Base-by-base conservation (phyloP, 129 eudicot species). In the Saposhnikovia divaricata region DNA sequence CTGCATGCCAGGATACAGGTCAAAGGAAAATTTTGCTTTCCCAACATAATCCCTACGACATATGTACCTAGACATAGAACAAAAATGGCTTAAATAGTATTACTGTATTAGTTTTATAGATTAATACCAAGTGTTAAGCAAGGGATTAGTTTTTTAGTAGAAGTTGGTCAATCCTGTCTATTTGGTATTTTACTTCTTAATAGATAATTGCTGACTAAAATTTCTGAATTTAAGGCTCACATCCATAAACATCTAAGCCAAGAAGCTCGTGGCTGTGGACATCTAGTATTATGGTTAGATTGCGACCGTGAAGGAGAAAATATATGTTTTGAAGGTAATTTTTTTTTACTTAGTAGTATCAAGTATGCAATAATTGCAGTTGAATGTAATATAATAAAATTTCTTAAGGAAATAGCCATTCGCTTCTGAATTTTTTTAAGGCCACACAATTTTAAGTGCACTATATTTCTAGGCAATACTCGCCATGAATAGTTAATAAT, bases 271-370 rank as follows among this genome's bases (percentile, higher is more conserved):
- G 92, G 95, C 63, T 93, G 96, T 83, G 87, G 83, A 70, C 85
- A 93, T 85, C 71, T 93, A 78, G 96, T 93, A 73, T 77, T 93
- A 74, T 93, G 98, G 98, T 81, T 93, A 87, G 98, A 93, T 80
- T 93, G 97, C 86, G 98, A 93, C 53, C 96, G 98, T 51, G 98
- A 93, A 86, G 98, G 98, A 79, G 98, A 93, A 86, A 93, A 93
- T 77, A 93, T 93, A 79, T 93, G 98, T 84, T 93, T 91, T 90
- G 98, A 93, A 93, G 98, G 98, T 93, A 89, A 51, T 14, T 3
- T 43, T 77, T 77, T 63, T 89, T 69, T 51, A 25, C 47, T 80
- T 81, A 79, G 59, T 51, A 27, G 2, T 34, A 34, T 34, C 37
- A 34, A 34, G 14, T 19, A 71, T 31, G 46, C 25, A 18, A 71